These are phyloP conservation scores for Colletotrichum sp. DNA, from an alignment of 2,329 filamentous ascomycete genomes.

Conservation along the genomic window DNA sequence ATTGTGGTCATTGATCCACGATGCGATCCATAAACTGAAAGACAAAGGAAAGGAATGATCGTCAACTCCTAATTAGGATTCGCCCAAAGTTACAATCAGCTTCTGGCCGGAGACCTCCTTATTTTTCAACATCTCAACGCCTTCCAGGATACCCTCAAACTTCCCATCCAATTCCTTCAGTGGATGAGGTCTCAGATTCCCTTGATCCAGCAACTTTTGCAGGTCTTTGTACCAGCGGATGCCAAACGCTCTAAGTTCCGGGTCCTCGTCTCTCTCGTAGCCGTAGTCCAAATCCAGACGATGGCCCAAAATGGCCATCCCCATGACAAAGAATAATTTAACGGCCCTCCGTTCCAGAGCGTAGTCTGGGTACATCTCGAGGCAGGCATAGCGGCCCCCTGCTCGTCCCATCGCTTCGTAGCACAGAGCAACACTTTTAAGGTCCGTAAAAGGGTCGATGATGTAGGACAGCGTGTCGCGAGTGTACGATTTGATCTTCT, in stretches of 20 bases:
- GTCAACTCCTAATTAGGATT: not conserved
- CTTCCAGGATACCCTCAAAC: not conserved
- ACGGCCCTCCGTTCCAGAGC: not conserved
- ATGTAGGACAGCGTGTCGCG: constrained; percentile 37
- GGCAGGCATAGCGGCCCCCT: not conserved
- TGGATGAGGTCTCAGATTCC: not conserved
- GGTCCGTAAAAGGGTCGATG: constrained; percentile 41
- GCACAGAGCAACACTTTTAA: constrained; percentile 36
- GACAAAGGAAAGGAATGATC: not conserved
- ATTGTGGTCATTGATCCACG: not conserved
- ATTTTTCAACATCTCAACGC: not conserved
- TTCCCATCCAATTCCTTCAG: not conserved
- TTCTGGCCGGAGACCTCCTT: not conserved
- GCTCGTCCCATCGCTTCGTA: constrained; percentile 37
- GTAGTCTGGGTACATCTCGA: not conserved
- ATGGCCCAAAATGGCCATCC: not conserved
- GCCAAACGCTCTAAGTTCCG: not conserved
- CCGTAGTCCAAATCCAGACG: not conserved
- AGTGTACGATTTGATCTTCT: constrained; percentile 32
- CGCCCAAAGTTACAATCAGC: not conserved
- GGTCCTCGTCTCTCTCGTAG: not conserved
- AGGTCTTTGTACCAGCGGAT: not conserved
- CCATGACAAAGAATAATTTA: not conserved
- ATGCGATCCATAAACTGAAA: not conserved
- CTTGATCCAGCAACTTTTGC: not conserved